Base-by-base conservation (phyloP, 768 basidiomycete genomes). In the Boletus coccyginus region DNA sequence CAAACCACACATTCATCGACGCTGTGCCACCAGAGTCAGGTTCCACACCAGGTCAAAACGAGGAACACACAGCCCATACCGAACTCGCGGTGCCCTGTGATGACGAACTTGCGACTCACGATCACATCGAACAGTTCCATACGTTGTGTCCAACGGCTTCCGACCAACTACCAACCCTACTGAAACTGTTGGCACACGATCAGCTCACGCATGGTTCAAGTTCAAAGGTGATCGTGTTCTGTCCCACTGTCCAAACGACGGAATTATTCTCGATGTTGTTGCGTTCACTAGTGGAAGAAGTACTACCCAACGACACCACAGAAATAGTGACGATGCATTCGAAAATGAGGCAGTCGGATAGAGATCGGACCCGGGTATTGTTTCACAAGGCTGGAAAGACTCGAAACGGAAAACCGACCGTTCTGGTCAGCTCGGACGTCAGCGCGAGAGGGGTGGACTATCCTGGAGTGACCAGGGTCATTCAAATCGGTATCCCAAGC, bases 401-500 rank as follows among this genome's bases (percentile, higher is more conserved):
- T n/a, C 57, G 2, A 17, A 67, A 73, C 2, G 77, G 77, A 36
- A 55, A 19, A 6, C 80, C 85, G 0, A 75, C 82, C 3, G 75
- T 97, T 32, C 81, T 96, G 50, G 77, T 97, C 62, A 89, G 86
- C 5, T 94, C 92, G 1, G 94, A 96, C 62, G 86, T 96, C 7
- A 94, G 91, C 31, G 92, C 92, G 21, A 83, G 92, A 55, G 92
- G 92, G 16, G 82, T 95, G 44, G 92, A 96, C 70, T 96, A 95
- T 68, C 92, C 92, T 9, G 84, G 82, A 19, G 90, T 94, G 21
- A 92, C 91, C 0, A 85, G 94, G 39, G 89, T 95, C 58, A 88
- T 98, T 60, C 97, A 98, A 70, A 77, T 99, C 49, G 94, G 96
- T 49, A 77, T 90, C 8, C 94, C 96, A 3, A 68, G 73, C 7